Conservation (phyloP, 148 eudicot species). For the Talinum fruticosum region DNA sequence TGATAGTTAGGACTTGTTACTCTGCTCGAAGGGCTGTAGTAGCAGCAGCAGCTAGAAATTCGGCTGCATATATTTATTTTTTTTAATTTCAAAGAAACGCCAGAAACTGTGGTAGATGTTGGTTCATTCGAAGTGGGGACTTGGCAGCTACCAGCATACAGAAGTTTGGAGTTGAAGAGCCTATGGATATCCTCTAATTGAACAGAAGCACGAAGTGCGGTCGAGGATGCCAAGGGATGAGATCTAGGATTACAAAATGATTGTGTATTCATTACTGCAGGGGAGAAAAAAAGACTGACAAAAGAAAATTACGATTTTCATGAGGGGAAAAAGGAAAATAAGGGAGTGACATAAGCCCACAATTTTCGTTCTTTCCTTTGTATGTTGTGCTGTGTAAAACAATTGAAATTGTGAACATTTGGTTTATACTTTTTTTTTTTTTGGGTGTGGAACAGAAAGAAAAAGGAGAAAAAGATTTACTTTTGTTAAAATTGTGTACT, state of each 20-base stretch:
- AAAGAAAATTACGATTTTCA: constrained; percentile 23
- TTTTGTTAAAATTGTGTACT: neutral
- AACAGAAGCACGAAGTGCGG: constrained; percentile 57
- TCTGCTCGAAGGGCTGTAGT: constrained; percentile 55
- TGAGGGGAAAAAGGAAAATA: constrained; percentile 6
- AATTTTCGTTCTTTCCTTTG: constrained; percentile 17
- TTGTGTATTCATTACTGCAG: constrained; percentile 27
- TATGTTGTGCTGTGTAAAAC: no score
- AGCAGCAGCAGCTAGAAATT: constrained; percentile 39
- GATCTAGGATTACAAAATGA: constrained; percentile 32
- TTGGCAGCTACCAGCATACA: constrained; percentile 57
- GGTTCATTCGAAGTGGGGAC: constrained; percentile 81
- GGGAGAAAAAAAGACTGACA: constrained; percentile 6
- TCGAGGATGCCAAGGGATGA: constrained; percentile 39
- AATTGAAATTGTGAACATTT: constrained; percentile 38
- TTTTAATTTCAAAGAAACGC: constrained; percentile 37
- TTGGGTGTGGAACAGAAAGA: constrained; percentile 13
- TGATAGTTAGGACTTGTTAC: constrained; percentile 33
- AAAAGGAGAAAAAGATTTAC: neutral
- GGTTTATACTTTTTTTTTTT: constrained; percentile 11
- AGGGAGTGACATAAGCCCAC: constrained; percentile 30
- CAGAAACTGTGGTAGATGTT: constrained; percentile 55
- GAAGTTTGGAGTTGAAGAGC: constrained; percentile 23
- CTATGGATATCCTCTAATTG: constrained; percentile 42
- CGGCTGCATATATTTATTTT: constrained; percentile 29